These are phyloP conservation scores for Pestalotiopsis sp. DNA, from an alignment of 2,329 filamentous ascomycete genomes.

Conservation along the genomic window DNA sequence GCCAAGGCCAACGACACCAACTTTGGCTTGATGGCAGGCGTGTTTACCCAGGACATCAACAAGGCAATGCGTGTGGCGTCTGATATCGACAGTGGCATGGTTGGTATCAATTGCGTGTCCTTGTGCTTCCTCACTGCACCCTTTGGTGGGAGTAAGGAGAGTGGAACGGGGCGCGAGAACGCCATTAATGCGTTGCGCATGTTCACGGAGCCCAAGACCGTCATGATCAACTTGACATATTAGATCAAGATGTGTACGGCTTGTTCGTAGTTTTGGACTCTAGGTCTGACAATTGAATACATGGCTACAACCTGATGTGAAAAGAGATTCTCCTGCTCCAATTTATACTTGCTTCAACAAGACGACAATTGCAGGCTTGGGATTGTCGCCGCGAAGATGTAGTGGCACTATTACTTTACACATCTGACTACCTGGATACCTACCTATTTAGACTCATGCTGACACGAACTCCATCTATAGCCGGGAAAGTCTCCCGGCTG, in stretches of 20 bases:
- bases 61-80: conserved; percentile 58
- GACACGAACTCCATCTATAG: conserved; percentile 19
- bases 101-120: conserved; percentile 64
- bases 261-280: neutral
- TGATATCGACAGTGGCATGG: conserved; percentile 68
- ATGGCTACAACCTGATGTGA: no score
- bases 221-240: conserved; percentile 43
- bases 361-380: no score
- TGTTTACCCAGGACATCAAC: conserved; percentile 67
- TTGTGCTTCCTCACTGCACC: conserved; percentile 42
- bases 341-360: no score
- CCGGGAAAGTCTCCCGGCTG: conserved; percentile 30
- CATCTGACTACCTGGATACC: no score
- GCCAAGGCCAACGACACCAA: conserved; percentile 57
- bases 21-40: conserved; percentile 45
- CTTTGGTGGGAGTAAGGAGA: conserved; percentile 54
- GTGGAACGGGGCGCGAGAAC: conserved; percentile 51
- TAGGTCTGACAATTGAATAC: neutral
- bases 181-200: conserved; percentile 48
- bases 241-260: neutral
- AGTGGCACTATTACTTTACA: no score
- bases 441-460: neutral
- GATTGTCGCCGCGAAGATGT: no score
- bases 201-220: conserved; percentile 53
- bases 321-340: no score